phyloP scores from a whole-genome alignment of 805 yeast species.

The Yamadazyma tumulicola region DNA sequence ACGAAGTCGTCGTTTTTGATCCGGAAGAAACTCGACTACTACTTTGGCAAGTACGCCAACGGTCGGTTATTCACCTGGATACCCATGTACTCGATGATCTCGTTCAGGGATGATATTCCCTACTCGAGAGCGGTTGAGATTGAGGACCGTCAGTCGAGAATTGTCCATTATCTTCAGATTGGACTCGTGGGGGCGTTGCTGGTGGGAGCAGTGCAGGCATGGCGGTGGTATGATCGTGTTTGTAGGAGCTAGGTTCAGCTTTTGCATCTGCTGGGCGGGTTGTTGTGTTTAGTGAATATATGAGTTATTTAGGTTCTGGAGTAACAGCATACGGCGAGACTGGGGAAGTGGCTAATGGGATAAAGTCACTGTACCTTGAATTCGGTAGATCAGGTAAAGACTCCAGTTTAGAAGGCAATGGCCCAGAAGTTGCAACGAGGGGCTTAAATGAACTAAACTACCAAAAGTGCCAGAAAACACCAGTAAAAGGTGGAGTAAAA shows the following conservation, averaged over 20 bases:
- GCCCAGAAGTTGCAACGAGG: too few species aligned
- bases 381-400: too few species aligned
- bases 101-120: conserved; percentile 78
- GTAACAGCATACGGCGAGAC: too few species aligned
- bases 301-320: too few species aligned
- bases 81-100: conserved; percentile 89
- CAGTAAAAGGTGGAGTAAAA: too few species aligned
- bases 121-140: conserved; percentile 64
- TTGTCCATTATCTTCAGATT: conserved; percentile 19
- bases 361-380: too few species aligned
- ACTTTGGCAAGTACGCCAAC: conserved; percentile 55
- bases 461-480: too few species aligned
- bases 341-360: too few species aligned
- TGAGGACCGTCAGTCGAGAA: conserved; percentile 47
- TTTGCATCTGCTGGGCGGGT: too few species aligned
- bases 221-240: neutral
- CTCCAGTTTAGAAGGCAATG: too few species aligned
- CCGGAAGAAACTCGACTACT: conserved; percentile 65
- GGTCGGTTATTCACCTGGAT: conserved; percentile 56
- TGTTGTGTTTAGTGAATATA: too few species aligned
- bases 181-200: neutral
- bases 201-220: neutral
- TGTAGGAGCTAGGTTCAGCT: neutral
- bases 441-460: too few species aligned
- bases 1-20: conserved; percentile 55